Evolutionary conservation across 2,329 filamentous ascomycete species (phyloP).

Genomic region (Talaromyces sp.): DNA sequence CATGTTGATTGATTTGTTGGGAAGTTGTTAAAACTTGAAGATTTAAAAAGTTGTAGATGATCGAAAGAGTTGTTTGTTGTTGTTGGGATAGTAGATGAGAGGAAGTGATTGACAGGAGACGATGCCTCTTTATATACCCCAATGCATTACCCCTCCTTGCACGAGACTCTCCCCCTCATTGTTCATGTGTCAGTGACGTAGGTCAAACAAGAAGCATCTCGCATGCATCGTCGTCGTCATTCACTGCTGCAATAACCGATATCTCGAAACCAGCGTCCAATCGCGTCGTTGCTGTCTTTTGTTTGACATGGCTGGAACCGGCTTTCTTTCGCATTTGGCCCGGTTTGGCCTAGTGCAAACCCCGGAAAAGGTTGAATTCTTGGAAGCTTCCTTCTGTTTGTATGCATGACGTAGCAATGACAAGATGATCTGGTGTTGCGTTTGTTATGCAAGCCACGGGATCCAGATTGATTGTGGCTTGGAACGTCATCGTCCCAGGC

Average conservation of each 20-base stretch:
- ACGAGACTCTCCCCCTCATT: neutral
- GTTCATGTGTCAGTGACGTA: constrained; percentile 8
- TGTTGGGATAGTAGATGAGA: neutral
- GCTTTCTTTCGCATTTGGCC: neutral
- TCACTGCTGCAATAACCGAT: neutral
- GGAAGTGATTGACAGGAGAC: neutral
- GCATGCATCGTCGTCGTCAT: neutral
- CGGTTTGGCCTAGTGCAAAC: neutral
- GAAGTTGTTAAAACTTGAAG: neutral
- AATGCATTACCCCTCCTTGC: neutral
- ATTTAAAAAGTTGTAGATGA: neutral
- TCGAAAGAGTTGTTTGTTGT: neutral
- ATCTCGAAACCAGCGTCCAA: neutral
- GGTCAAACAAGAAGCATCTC: neutral
- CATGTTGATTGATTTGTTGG: constrained; percentile 45
- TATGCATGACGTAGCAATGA: constrained; percentile 9
- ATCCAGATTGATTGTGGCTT: constrained; percentile 1
- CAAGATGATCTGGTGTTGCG: neutral
- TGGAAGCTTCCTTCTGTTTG: neutral
- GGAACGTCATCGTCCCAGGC: neutral
- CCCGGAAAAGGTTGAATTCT: neutral
- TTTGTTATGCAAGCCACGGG: neutral
- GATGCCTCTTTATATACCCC: neutral
- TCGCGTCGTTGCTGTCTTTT: neutral
- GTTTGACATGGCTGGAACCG: neutral